A percentile compares a stretch with the other conserved stretches of the same genome.
phyloP scores from a whole-genome alignment of 169 alveolate species.

The Plasmodium ovale region DNA sequence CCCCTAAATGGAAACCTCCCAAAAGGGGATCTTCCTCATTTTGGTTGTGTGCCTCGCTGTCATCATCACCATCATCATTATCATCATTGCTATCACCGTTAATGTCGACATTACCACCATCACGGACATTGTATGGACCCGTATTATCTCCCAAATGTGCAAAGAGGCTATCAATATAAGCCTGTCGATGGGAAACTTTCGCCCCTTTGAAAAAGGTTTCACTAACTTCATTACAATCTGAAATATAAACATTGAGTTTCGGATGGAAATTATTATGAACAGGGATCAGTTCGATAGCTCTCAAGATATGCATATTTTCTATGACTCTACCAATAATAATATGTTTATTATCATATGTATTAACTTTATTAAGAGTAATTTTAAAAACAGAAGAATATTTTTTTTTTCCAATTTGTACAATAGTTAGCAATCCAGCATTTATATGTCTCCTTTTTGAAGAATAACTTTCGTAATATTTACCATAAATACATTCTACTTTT shows the following conservation, averaged over 20 bases:
- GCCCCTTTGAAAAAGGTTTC: slow-evolving; percentile 23
- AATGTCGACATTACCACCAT: background rate
- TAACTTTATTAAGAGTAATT: slow-evolving; percentile 21
- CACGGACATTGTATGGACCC: background rate
- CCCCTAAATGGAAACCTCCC: too few species aligned
- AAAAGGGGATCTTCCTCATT: background rate
- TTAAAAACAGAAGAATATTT: slow-evolving; percentile 61
- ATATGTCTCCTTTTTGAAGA: slow-evolving; percentile 37
- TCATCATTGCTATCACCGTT: background rate
- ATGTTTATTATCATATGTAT: slow-evolving; percentile 32
- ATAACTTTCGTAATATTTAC: slow-evolving; percentile 25
- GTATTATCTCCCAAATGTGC: background rate
- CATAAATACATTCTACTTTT: slow-evolving; percentile 63
- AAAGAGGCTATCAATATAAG: slow-evolving; percentile 30
- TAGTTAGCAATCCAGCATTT: slow-evolving; percentile 52
- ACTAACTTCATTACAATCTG: slow-evolving; percentile 30
- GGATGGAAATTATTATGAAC: slow-evolving; percentile 6
- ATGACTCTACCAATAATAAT: slow-evolving; percentile 45
- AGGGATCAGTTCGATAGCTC: slow-evolving; percentile 59
- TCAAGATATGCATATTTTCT: slow-evolving; percentile 51
- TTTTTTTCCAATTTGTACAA: slow-evolving; percentile 23
- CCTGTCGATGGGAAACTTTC: slow-evolving; percentile 28
- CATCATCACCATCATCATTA: background rate
- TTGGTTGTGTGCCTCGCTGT: background rate
- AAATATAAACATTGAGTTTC: slow-evolving; percentile 18